Evolutionary conservation across 345 rosid genomes (phyloP), one percentile per base, ranked within the genome.

Genomic region (Dipteronia dyeriana): DNA sequence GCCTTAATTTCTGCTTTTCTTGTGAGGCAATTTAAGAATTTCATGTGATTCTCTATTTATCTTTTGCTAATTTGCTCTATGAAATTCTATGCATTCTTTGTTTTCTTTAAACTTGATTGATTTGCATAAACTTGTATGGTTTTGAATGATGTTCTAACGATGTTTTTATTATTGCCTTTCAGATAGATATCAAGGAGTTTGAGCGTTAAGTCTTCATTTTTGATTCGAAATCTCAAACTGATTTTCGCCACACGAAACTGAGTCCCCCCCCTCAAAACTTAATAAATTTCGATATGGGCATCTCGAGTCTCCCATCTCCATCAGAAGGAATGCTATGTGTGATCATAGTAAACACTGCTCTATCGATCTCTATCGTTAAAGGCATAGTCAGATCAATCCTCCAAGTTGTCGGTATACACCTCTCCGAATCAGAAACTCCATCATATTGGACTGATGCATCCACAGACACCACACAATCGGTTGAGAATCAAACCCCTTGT

Each of bases 301-400:
- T 94, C 57, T 88, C 97, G 25, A 90, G 92, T 65, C 96, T 92
- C 56, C 98, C 98, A 38, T 82, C 95, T 70, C 97, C 98, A 76
- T 94, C 98, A 60, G 98, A 92, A 85, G 97, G 97, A 85, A 86
- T 94, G 75, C 72, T 94, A 20, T 89, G 97, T 60, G 83, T 92
- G 43, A 75, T 94, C 78, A 74, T 92, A 83, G 96, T 92, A 9
- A 92, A 92, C 89, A 92, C 98, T 5, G 97, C 97, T n/a, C 72
- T 89, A 64, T 91, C 98, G 6, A 86, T 92, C 77, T 92, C 96
- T 54, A 75, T 95, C 26, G 81, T 95, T 59, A 90, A 91, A 82
- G 90, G 91, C 78, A 79, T 92, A 57, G 83, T 92, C 53, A 64
- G 92, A 66, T 81, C 97, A 25, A 87, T 94, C 71, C 94, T 94